These are phyloP conservation scores for Moelleriella libera DNA, from an alignment of 2,329 filamentous ascomycete genomes.

Conservation along the genomic window DNA sequence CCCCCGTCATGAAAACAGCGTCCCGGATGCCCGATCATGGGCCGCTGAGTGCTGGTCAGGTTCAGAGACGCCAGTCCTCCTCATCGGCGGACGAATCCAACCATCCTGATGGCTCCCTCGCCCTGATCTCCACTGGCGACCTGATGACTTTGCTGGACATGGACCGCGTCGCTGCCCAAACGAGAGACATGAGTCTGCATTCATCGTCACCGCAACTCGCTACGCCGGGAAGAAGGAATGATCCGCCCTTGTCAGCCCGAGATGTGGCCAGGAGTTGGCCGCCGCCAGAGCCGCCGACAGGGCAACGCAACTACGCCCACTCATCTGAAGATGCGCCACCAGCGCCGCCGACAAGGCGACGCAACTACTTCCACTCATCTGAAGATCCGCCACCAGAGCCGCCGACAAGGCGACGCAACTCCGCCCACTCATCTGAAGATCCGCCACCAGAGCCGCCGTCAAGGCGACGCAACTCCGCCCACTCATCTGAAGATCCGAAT, in stretches of 20 bases:
- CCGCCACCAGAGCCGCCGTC: too few relatives aligned
- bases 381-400: conserved; percentile 8
- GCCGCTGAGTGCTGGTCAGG: not conserved
- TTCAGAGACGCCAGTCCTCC: conserved; percentile 11
- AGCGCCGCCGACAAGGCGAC: too few relatives aligned
- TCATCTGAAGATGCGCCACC: conserved; percentile 10
- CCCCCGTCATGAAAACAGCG: too few relatives aligned
- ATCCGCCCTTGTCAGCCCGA: conserved; percentile 19
- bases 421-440: too few relatives aligned
- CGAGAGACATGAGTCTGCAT: conserved; percentile 27
- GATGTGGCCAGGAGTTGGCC: conserved; percentile 14
- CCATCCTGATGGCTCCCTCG: conserved; percentile 21
- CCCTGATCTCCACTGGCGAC: conserved; percentile 39
- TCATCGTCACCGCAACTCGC: conserved; percentile 18
- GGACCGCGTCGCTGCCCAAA: conserved; percentile 25
- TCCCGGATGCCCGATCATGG: not conserved
- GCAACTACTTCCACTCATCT: conserved; percentile 14
- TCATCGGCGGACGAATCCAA: conserved; percentile 21
- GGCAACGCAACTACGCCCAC: conserved; percentile 18
- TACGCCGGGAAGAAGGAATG: conserved; percentile 17
- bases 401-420: too few relatives aligned
- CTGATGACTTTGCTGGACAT: conserved; percentile 25
- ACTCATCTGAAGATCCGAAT: too few relatives aligned
- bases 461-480: too few relatives aligned
- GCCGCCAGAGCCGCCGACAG: conserved; percentile 10